Evolutionary conservation across 148 eudicot genomes (phyloP).

Genomic region (Mesembryanthemum crystallinum): DNA sequence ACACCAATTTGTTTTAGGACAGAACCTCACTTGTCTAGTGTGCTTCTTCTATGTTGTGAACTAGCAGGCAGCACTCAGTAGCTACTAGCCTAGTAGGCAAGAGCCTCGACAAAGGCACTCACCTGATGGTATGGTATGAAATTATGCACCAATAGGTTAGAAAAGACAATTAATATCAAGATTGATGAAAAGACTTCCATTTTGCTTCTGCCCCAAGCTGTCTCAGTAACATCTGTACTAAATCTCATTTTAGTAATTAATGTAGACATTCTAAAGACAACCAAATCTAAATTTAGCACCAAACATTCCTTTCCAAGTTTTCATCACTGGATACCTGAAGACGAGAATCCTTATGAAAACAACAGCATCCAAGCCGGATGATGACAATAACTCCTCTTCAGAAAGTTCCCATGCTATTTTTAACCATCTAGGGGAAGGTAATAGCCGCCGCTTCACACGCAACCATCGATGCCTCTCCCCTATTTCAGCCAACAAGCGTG

Average conservation of each 20-base stretch:
- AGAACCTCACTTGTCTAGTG: no score
- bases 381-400: constrained; percentile 60
- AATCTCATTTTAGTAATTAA: not conserved
- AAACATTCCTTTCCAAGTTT: not conserved
- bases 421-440: constrained; percentile 69
- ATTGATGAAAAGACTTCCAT: not conserved
- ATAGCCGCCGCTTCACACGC: constrained; percentile 34
- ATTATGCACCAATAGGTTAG: not conserved
- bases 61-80: no score
- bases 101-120: not conserved
- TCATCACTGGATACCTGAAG: constrained; percentile 47
- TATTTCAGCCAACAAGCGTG: constrained; percentile 51
- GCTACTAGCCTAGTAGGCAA: not conserved
- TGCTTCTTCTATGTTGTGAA: no score
- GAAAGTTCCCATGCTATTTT: constrained; percentile 60
- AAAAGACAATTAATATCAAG: not conserved
- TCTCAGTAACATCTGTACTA: not conserved
- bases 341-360: constrained; percentile 65
- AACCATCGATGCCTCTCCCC: constrained; percentile 22
- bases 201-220: not conserved
- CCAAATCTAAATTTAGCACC: not conserved
- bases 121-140: not conserved
- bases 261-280: not conserved
- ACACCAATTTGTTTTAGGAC: no score
- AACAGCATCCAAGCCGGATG: constrained; percentile 78